A percentile compares a stretch with the other conserved stretches of the same genome.
These are phyloP conservation scores for Yamadazyma taylorii DNA, from an alignment of 1,139 yeast species.

Conservation along the genomic window DNA sequence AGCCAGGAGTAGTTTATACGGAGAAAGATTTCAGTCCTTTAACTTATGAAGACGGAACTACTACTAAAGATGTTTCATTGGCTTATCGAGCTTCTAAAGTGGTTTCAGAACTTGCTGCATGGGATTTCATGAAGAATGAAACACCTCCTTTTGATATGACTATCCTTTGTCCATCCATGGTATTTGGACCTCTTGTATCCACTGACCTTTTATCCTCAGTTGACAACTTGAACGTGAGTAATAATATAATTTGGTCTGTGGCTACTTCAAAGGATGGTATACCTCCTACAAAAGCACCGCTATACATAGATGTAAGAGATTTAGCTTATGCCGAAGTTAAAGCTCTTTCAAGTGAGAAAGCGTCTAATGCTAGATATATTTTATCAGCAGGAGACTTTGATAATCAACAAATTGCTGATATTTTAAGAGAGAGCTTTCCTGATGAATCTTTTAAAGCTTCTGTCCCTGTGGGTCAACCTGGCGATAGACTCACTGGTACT, in stretches of 20 bases:
- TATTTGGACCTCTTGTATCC: slow-evolving; percentile 39
- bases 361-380: slow-evolving; percentile 30
- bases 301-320: slow-evolving; percentile 41
- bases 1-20: slow-evolving; percentile 14
- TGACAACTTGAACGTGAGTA: slow-evolving; percentile 25
- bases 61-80: slow-evolving; percentile 20
- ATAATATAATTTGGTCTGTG: slow-evolving; percentile 19
- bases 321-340: slow-evolving; percentile 38
- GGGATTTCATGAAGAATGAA: slow-evolving; percentile 45
- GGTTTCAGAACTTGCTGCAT: slow-evolving; percentile 43
- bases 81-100: slow-evolving; percentile 37
- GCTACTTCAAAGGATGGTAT: slow-evolving; percentile 19
- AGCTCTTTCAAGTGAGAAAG: slow-evolving; percentile 22
- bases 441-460: slow-evolving; percentile 5
- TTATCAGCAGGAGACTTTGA: slow-evolving; percentile 28
- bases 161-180: slow-evolving; percentile 32
- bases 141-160: slow-evolving; percentile 25
- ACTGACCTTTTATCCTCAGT: slow-evolving; percentile 16
- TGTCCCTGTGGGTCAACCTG: slow-evolving; percentile 24
- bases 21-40: slow-evolving; percentile 43
- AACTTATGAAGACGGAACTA: slow-evolving; percentile 33
- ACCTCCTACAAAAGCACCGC: slow-evolving; percentile 23
- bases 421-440: slow-evolving; percentile 15
- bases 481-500: slow-evolving; percentile 19
- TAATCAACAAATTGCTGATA: slow-evolving; percentile 27